Evolutionary conservation across 495 filamentous ascomycete genomes (phyloP).

Genomic region (Penicillium tannophilum): DNA sequence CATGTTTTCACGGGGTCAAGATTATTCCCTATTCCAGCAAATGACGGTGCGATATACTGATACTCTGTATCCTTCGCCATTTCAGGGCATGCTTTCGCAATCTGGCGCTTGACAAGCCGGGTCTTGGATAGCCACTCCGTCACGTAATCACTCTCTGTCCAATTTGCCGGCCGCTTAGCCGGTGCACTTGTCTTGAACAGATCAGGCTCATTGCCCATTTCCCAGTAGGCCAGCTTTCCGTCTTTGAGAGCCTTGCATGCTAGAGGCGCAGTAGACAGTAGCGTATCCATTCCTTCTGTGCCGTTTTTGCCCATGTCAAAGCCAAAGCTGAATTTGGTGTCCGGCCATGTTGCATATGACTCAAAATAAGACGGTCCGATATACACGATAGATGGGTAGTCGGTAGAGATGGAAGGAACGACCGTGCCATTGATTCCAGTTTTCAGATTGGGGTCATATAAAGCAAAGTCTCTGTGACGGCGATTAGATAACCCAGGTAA

Average conservation of each 20-base stretch:
- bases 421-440: conserved; percentile 56
- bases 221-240: conserved; percentile 57
- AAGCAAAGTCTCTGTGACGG: conserved; percentile 54
- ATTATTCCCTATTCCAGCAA: conserved; percentile 56
- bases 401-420: conserved; percentile 49
- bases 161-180: conserved; percentile 54
- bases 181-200: conserved; percentile 58
- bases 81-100: conserved; percentile 56
- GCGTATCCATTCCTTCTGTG: conserved; percentile 50
- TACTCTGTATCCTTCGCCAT: conserved; percentile 43
- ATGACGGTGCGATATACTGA: conserved; percentile 62
- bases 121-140: conserved; percentile 63
- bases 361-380: conserved; percentile 69
- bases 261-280: conserved; percentile 56
- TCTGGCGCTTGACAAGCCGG: conserved; percentile 45
- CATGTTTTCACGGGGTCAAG: conserved; percentile 55
- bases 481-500: not conserved
- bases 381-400: conserved; percentile 63
- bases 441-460: conserved; percentile 58
- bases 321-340: conserved; percentile 61
- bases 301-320: conserved; percentile 65
- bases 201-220: conserved; percentile 71
- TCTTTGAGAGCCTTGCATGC: conserved; percentile 60
- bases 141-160: conserved; percentile 61
- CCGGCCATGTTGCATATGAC: conserved; percentile 61